Percentiles rank a stretch among this genome's conserved stretches.
phyloP scores from a whole-genome alignment of 768 basidiomycete species.

The Boletus barrowsii region DNA sequence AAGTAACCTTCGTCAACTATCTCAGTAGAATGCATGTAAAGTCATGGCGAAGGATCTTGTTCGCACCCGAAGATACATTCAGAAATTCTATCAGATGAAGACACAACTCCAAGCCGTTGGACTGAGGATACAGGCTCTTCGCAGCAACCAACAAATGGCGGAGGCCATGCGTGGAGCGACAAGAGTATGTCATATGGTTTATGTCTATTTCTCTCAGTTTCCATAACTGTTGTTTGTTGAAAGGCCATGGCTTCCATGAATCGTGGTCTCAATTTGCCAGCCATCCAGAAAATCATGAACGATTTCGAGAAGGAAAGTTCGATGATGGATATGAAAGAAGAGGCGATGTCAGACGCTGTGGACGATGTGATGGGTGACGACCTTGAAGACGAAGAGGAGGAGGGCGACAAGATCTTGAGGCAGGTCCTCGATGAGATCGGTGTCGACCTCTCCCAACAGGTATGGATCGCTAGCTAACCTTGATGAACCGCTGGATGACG shows the following conservation, averaged over 20 bases:
- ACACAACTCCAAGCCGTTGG: constrained; percentile 97
- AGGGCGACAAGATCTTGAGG: constrained; percentile 92
- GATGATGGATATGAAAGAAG: constrained; percentile 99
- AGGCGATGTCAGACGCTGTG: constrained; percentile 99
- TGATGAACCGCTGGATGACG: constrained; percentile 4
- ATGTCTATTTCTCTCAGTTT: neutral
- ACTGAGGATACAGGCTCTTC: constrained; percentile 90
- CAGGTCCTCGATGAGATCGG: constrained; percentile 98
- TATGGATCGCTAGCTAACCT: constrained; percentile 24
- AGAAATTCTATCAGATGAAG: constrained; percentile 99
- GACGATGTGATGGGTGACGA: constrained; percentile 97
- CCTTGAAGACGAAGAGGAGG: constrained; percentile 89
- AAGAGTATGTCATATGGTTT: constrained; percentile 55
- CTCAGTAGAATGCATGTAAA: constrained; percentile 89
- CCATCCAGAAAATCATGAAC: constrained; percentile 94
- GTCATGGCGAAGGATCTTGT: constrained; percentile 99
- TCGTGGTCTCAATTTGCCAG: constrained; percentile 89
- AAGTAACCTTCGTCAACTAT: constrained; percentile 16
- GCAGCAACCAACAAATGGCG: constrained; percentile 99
- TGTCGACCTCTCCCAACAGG: constrained; percentile 84
- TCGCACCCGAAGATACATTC: constrained; percentile 89
- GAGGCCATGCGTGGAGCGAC: constrained; percentile 99
- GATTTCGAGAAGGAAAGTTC: constrained; percentile 97
- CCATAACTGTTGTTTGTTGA: constrained; percentile 1
- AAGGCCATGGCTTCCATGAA: constrained; percentile 99